Evolutionary conservation across 1,284 basidiomycete genomes (phyloP).

Genomic region (Schizophyllum amplum): DNA sequence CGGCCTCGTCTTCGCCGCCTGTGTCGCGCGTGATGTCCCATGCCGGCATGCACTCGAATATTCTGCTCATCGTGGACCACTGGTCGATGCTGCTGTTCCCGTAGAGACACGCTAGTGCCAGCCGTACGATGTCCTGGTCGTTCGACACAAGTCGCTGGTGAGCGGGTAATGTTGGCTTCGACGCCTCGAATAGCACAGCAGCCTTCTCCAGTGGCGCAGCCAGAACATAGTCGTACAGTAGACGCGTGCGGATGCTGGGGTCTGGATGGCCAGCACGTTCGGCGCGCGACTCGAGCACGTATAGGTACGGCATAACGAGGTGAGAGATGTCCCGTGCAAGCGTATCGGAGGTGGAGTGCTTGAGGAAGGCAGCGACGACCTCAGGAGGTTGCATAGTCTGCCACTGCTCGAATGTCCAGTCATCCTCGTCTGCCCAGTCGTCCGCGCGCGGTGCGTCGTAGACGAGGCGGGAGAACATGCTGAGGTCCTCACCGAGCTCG

Average conservation of each 20-base stretch:
- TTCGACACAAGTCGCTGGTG: constrained; percentile 68
- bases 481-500: constrained; percentile 83
- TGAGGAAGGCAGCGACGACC: constrained; percentile 69
- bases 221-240: constrained; percentile 75
- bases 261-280: constrained; percentile 74
- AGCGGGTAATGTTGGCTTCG: constrained; percentile 75
- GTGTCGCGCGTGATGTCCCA: constrained; percentile 63
- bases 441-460: constrained; percentile 62
- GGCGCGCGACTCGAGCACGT: constrained; percentile 77
- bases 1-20: constrained; percentile 60
- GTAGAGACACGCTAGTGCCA: constrained; percentile 87
- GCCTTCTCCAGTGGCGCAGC: constrained; percentile 57
- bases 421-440: constrained; percentile 30
- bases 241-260: constrained; percentile 46
- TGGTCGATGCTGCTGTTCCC: constrained; percentile 63
- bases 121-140: constrained; percentile 76
- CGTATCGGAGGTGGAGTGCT: constrained; percentile 55
- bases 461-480: constrained; percentile 74
- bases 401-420: constrained; percentile 77
- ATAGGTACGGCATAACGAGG: constrained; percentile 86
- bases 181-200: constrained; percentile 77
- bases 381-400: constrained; percentile 51
- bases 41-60: constrained; percentile 91
- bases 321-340: constrained; percentile 65
- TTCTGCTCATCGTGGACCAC: constrained; percentile 80